Evolutionary conservation across 2,329 filamentous ascomycete species (phyloP), one percentile per base, ranked within the genome.

Genomic region (Hypoxylon sp.): DNA sequence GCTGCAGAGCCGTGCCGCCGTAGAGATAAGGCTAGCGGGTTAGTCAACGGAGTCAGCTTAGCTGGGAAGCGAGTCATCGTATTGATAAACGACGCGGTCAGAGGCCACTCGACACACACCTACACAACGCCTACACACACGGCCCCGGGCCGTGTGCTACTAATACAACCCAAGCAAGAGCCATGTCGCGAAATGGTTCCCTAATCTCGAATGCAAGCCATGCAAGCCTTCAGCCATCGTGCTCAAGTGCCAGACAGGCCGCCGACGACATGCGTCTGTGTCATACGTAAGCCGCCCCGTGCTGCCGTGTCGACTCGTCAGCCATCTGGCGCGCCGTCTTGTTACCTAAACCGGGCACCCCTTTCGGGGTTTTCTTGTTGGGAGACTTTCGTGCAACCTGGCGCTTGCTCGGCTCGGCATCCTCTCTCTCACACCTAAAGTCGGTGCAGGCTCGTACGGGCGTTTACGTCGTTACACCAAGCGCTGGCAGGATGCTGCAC

Each of bases 391-490:
- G 56, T 63, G 31, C 45, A 18, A 60, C 60, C 48, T 54, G 46
- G 60, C 60, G 60, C 60, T 60, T 63, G 48, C 53, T 57, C 24
- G 51, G 51, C 43, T 49, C 50, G 40, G 13, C 35, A 24, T 47
- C 37, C 40, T 20, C 45, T 20, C 11, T 11, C 26, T 26, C 9
- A 41, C 20, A 8, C 15, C 9, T n/a, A n/a, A n/a, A n/a, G n/a
- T n/a, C n/a, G n/a, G n/a, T n/a, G n/a, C 43, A 4, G n/a, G 50
- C 57, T 63, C 56, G 61, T 55, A 63, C 61, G 13, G 49, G 61
- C 61, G 61, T 61, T 50, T 61, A 53, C 27, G 18, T 26, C 33
- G 60, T 63, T 60, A 61, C 61, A 58, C 59, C 27, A 38, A 33
- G n/a, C 33, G 24, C 26, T 45, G 43, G 27, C 41, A 26, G 35